These are phyloP conservation scores for Naganishia onofrii DNA, from an alignment of 768 basidiomycete genomes.

Conservation along the genomic window DNA sequence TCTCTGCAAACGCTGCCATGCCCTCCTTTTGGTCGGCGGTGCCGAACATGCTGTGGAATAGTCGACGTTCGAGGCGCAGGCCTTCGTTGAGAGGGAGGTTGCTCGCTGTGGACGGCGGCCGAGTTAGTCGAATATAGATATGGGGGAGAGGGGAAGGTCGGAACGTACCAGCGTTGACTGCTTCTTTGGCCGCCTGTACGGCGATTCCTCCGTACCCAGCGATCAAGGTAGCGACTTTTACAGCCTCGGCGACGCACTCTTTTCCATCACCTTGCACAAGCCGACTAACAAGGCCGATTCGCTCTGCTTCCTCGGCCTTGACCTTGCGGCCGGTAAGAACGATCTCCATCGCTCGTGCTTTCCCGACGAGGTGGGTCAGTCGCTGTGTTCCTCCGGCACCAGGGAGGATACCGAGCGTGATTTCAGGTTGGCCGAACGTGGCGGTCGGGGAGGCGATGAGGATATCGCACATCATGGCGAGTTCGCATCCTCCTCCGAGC, in stretches of 20 bases:
- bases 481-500: conserved; percentile 96
- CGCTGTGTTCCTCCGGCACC: conserved; percentile 93
- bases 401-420: conserved; percentile 90
- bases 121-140: neutral
- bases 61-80: conserved; percentile 75
- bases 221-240: conserved; percentile 73
- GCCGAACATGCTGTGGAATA: conserved; percentile 89
- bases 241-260: conserved; percentile 81
- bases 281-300: conserved; percentile 82
- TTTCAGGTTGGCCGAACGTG: conserved; percentile 92
- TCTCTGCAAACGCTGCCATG: conserved; percentile 91
- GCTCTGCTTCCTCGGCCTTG: conserved; percentile 73
- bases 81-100: conserved; percentile 80
- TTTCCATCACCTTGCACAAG: conserved; percentile 69
- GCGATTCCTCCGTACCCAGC: conserved; percentile 78
- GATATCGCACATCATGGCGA: conserved; percentile 86
- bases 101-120: conserved; percentile 59
- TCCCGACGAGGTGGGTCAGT: conserved; percentile 78
- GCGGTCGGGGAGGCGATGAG: conserved; percentile 86
- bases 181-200: conserved; percentile 84
- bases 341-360: conserved; percentile 92
- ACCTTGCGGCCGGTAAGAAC: conserved; percentile 82
- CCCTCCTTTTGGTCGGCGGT: conserved; percentile 96
- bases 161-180: conserved; percentile 74
- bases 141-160: neutral